These are phyloP conservation scores for Aspergillus sp. DNA, from an alignment of 2,329 filamentous ascomycete species.

Conservation along the genomic window DNA sequence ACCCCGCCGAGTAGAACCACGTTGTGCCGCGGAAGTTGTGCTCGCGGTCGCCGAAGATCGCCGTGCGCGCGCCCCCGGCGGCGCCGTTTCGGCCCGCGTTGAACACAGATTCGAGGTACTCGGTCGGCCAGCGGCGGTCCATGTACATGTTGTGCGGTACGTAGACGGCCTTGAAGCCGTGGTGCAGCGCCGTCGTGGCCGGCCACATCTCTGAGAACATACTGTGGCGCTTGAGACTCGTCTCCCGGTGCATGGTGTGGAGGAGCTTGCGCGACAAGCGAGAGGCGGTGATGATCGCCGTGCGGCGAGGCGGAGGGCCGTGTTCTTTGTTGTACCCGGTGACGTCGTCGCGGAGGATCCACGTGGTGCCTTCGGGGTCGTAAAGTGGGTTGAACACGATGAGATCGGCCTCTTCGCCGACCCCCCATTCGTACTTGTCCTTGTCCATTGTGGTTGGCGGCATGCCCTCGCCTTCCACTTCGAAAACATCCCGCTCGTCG, in stretches of 20 bases:
- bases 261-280: slow-evolving; percentile 74
- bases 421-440: slow-evolving; percentile 60
- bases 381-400: slow-evolving; percentile 90
- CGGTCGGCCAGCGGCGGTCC: slow-evolving; percentile 74
- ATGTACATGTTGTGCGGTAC: slow-evolving; percentile 82
- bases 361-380: slow-evolving; percentile 77
- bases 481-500: slow-evolving; percentile 58
- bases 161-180: slow-evolving; percentile 86
- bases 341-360: slow-evolving; percentile 72
- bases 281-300: slow-evolving; percentile 79
- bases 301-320: slow-evolving; percentile 58
- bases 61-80: slow-evolving; percentile 61
- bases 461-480: slow-evolving; percentile 60
- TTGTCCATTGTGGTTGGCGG: slow-evolving; percentile 66
- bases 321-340: slow-evolving; percentile 67
- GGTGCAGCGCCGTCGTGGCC: slow-evolving; percentile 74
- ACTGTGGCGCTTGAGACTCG: slow-evolving; percentile 70
- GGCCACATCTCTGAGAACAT: slow-evolving; percentile 98
- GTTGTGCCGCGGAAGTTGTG: slow-evolving; percentile 79
- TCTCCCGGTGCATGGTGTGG: slow-evolving; percentile 83
- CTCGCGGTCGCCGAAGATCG: slow-evolving; percentile 73
- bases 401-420: slow-evolving; percentile 81
- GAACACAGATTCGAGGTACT: slow-evolving; percentile 67
- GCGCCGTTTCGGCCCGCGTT: slow-evolving; percentile 71
- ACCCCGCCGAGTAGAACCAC: slow-evolving; percentile 86